Conservation (phyloP, 768 basidiomycete species). For the Amanita thiersii region DNA sequence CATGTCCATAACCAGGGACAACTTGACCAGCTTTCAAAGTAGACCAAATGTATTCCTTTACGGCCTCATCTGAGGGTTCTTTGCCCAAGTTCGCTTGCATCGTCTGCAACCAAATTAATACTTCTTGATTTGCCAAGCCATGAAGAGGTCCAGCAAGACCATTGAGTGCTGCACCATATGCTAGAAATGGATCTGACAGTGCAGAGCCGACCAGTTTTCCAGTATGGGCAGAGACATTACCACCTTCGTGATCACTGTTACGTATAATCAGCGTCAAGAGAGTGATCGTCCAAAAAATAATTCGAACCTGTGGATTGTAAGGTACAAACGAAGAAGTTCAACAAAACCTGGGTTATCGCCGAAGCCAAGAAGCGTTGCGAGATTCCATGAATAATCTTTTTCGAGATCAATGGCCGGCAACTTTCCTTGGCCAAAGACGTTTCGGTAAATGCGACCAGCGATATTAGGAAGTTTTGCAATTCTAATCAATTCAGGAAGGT, state of each 20-base stretch:
- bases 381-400: conserved; percentile 88
- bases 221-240: conserved; percentile 95
- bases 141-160: conserved; percentile 97
- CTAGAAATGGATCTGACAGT: conserved; percentile 95
- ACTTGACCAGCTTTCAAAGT: conserved; percentile 92
- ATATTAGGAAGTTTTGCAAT: conserved; percentile 97
- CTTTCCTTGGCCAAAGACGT: conserved; percentile 84
- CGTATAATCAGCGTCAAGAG: background rate
- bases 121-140: conserved; percentile 97
- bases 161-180: conserved; percentile 87
- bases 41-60: conserved; percentile 92
- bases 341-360: conserved; percentile 83
- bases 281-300: background rate
- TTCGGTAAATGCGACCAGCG: conserved; percentile 86
- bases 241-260: conserved; percentile 89
- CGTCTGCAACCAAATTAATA: conserved; percentile 87
- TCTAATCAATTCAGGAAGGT: conserved; percentile 25
- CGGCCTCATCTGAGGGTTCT: conserved; percentile 75
- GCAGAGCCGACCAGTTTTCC: conserved; percentile 92
- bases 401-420: conserved; percentile 72
- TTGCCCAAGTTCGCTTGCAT: conserved; percentile 90
- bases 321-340: conserved; percentile 91
- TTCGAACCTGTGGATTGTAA: conserved; percentile 85
- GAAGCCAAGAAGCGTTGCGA: conserved; percentile 86
- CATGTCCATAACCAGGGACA: conserved; percentile 88